Percentiles rank a stretch among this genome's conserved stretches.
These are phyloP conservation scores for Trichoderma lentiforme DNA, from an alignment of 2,329 filamentous ascomycete species.

Conservation along the genomic window DNA sequence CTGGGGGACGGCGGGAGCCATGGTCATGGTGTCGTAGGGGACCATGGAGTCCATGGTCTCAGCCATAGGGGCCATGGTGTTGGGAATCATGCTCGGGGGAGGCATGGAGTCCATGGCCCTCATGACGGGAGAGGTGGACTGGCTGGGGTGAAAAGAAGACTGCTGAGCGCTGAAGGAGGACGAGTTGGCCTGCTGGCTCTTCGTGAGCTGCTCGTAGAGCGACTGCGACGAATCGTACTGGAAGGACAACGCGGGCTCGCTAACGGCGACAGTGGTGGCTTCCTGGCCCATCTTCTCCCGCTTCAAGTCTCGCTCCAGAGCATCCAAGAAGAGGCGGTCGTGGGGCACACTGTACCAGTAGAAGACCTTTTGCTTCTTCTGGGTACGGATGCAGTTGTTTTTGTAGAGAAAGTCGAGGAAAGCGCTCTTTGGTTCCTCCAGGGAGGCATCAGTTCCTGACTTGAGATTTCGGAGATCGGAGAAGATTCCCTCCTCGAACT, in stretches of 20 bases:
- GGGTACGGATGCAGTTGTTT: conserved; percentile 99
- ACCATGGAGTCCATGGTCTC: conserved; percentile 71
- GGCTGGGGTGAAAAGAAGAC: conserved; percentile 67
- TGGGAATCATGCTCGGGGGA: conserved; percentile 75
- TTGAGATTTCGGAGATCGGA: conserved; percentile 97
- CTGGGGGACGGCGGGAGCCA: conserved; percentile 66
- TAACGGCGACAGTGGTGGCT: conserved; percentile 92
- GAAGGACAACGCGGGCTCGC: conserved; percentile 95
- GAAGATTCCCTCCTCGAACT: conserved; percentile 99
- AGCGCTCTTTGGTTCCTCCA: conserved; percentile 97
- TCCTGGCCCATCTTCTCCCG: conserved; percentile 99
- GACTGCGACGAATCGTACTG: conserved; percentile 99
- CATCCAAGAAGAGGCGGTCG: conserved; percentile 94
- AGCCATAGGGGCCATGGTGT: conserved; percentile 53
- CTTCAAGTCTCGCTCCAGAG: conserved; percentile 94
- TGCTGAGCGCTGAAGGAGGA: conserved; percentile 89
- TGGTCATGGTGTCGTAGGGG: conserved; percentile 65
- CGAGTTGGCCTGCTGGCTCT: conserved; percentile 97
- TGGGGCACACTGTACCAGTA: conserved; percentile 99
- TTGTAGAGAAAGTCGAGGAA: conserved; percentile 99
- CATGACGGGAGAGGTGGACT: conserved; percentile 85
- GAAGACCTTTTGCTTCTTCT: conserved; percentile 99
- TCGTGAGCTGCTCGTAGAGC: conserved; percentile 98
- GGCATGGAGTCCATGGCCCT: conserved; percentile 92
- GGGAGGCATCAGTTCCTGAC: conserved; percentile 93